Base-by-base conservation (phyloP, 2,329 filamentous ascomycete genomes). In the Calonectria pseudoreteaudii region DNA sequence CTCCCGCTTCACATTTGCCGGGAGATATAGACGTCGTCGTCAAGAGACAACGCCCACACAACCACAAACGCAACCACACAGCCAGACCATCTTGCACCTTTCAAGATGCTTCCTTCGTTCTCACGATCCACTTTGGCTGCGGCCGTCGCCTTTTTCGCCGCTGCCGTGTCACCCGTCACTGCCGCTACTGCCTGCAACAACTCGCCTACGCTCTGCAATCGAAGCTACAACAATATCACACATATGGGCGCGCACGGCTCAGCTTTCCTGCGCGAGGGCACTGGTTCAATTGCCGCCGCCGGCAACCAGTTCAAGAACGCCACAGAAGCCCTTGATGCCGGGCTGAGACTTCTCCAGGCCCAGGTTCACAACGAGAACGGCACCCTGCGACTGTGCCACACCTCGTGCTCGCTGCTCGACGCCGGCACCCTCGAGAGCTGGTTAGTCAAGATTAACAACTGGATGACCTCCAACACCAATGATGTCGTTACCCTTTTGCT, bases 301-400 rank as follows among this genome's bases (percentile, higher is more conserved):
- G 94, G 93, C 8, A 94, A 95, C 83, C 94, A 96, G 84, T 94
- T 88, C 85, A 92, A 90, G 84, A 94, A 95, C 83, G 92, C 93
- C 9, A 94, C 93, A 3, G 85, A 89, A 8, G 93, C 94, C 71
- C 89, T 96, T 68, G 89, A 92, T 70, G 91, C 93, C 6, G 94
- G 94, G 23, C 88, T 96, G 38, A 90, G 94, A 20, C 85, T 96
- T 50, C 88, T 96, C 18, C 91, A 93, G 73, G 92, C 89, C 0
- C 94, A 96, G 84, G 91, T 95, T 1, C 94, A 96, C 86, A 86
- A 90, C 77, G 83, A 86, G 65, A 87, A 90, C 76, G 87, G 87
- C 60, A 86, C 86, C 72, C 91, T 94, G 82, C 89, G 91, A 76
- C 87, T 96, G 49, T 96, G 94, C 82, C 94, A 96, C 84, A 90